Base-by-base conservation (phyloP, 208 protist species). In the Hexamita inflata region DNA sequence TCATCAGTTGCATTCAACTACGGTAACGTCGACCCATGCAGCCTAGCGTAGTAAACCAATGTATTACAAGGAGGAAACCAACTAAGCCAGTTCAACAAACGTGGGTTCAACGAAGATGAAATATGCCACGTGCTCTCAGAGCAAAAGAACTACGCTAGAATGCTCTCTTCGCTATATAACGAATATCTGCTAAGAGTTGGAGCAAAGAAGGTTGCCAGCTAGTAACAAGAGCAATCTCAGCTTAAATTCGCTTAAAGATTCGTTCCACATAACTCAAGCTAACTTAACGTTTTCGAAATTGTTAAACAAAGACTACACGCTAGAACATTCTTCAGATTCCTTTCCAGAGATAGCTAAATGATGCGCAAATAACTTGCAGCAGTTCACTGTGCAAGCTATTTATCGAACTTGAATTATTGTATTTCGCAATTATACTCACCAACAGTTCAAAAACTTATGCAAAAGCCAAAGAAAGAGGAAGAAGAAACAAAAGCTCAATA, bases 31-130 rank as follows among this genome's bases (percentile, higher is more conserved):
- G 64, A 70, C n/a, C 64, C 64, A 38, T n/a, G 26, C 15, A 34
- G 35, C 15, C 30, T 19, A 64, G 34, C 9, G 4, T 19, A 30
- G n/a, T 24, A 64, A 49, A 45, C 11, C 28, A 45, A 45, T 49
- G 7, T 45, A 40, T n/a, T n/a, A 28, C 35, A 57, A 57, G 30
- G 9, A 29, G 30, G 38, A 38, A 35, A 19, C 38, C 9, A 13
- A 70, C 4, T n/a, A 49, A 45, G 9, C 7, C 9, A n/a, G 9
- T 24, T 70, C n/a, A 70, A 70, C 42, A 45, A n/a, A 15, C 9
- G 64, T n/a, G 64, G 64, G 15, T 70, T 32, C 42, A 70, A 70
- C 19, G 64, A 70, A 28, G 4, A 70, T 28, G 40, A 40, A 24
- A 40, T 70, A 28, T 42, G 26, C 24, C 15, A 35, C 2, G 64